Evolutionary conservation across 2,329 filamentous ascomycete genomes (phyloP), one percentile per base, ranked within the genome.

Genomic region (Sporothrix pallida): DNA sequence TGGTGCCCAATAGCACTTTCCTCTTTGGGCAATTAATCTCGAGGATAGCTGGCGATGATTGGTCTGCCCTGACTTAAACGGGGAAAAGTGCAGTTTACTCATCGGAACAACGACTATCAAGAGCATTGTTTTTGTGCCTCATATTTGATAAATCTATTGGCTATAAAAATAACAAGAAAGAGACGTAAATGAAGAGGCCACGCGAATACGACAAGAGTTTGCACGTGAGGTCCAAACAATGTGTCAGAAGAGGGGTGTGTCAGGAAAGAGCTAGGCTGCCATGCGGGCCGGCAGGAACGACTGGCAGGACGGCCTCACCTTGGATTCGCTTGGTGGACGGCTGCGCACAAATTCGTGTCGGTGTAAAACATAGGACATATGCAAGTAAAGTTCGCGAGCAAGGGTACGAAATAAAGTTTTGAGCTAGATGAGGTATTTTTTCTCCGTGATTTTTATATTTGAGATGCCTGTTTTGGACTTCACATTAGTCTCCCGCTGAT

Each of bases 181-280:
- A 37, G 3, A 37, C 10, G 17, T 50, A 50, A 50, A 50, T 13
- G 8, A 58, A 31, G 8, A 31, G 31, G 15, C 8, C 13, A 13
- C 31, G 5, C 37, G 13, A 52, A 37, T 68, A 31, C 46, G 26
- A 52, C 46, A 17, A 13, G 63, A 52, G 5, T 2, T 20, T 9
- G 46, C n/a, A 54, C 1, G 9, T n/a, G 67, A 26, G 15, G 50
- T 48, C 20, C 3, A 37, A 37, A 12, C 20, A 26, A 6, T 17
- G 48, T 23, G 46, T 52, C 50, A 56, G 56, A n/a, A 31, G 46
- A 23, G 67, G 31, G 10, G 9, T n/a, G n/a, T 23, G 26, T n/a
- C 3, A 8, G 50, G 67, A 31, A 26, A 31, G 50, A 15, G n/a
- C 50, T 70, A 70, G 67, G 67, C 67, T 70, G 48, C 67, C 67